Conservation (phyloP, 768 basidiomycete genomes). For the Mycena sanguinolenta region DNA sequence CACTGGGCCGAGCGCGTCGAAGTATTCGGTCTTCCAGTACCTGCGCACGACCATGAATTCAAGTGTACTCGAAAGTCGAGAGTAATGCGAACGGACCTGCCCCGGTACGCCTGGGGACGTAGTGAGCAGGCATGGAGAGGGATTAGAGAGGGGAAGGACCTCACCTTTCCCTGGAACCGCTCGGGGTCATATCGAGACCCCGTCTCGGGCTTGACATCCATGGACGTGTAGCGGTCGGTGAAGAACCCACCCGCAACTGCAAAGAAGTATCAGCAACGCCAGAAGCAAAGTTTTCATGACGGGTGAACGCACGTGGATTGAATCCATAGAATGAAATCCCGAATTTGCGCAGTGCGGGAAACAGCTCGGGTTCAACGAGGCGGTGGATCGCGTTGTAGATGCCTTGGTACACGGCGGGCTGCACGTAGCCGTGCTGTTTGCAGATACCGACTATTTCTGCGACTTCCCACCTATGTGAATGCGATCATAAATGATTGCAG, state of each 20-base stretch:
- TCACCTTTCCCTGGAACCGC: slow-evolving; percentile 59
- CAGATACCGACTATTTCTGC: slow-evolving; percentile 72
- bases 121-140: not conserved
- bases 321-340: slow-evolving; percentile 69
- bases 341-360: slow-evolving; percentile 46
- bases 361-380: too few relatives aligned
- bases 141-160: not conserved
- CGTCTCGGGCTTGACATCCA: slow-evolving; percentile 55
- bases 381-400: slow-evolving; percentile 30
- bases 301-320: slow-evolving; percentile 57
- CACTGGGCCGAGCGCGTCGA: slow-evolving; percentile 62
- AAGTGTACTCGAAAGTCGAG: slow-evolving; percentile 2
- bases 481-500: not conserved
- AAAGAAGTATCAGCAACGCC: too few relatives aligned
- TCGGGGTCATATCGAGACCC: slow-evolving; percentile 69
- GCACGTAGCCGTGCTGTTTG: slow-evolving; percentile 64
- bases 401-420: slow-evolving; percentile 68
- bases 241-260: slow-evolving; percentile 72
- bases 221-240: slow-evolving; percentile 62
- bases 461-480: slow-evolving; percentile 67
- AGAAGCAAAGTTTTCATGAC: too few relatives aligned
- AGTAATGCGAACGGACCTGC: slow-evolving; percentile 45
- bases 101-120: slow-evolving; percentile 48
- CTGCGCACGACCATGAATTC: slow-evolving; percentile 40
- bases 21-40: slow-evolving; percentile 67